Evolutionary conservation across 164 flowering plant genomes (phyloP).

Genomic region (Magnolia officinalis): DNA sequence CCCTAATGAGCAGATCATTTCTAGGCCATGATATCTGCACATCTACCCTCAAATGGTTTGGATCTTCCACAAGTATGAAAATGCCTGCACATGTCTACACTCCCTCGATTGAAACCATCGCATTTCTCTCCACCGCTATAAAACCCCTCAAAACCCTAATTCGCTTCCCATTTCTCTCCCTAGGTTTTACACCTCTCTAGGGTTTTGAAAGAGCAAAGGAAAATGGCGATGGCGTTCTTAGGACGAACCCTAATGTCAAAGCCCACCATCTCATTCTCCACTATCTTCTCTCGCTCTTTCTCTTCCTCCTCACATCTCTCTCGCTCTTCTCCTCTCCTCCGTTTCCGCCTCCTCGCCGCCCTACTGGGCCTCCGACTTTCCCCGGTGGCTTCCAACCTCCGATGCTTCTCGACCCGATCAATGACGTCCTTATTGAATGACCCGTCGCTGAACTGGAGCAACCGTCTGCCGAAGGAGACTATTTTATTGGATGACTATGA

Average conservation of each 20-base stretch:
- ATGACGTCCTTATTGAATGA: slow-evolving; percentile 66
- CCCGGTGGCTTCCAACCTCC: slow-evolving; percentile 9
- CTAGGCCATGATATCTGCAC: too few species aligned
- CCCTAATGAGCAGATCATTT: too few species aligned
- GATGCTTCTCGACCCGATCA: slow-evolving; percentile 48
- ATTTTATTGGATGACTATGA: slow-evolving; percentile 82
- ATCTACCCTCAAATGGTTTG: too few species aligned
- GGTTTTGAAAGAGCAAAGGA: neutral
- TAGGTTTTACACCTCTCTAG: neutral
- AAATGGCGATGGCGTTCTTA: slow-evolving; percentile 6
- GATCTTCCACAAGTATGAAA: too few species aligned
- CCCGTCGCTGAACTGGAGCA: slow-evolving; percentile 78
- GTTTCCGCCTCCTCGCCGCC: slow-evolving; percentile 48
- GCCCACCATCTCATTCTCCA: slow-evolving; percentile 3
- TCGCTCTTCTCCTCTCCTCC: slow-evolving; percentile 14
- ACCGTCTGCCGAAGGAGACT: slow-evolving; percentile 83
- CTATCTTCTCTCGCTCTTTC: neutral
- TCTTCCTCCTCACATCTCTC: neutral
- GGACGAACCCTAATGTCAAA: neutral
- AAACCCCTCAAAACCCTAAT: too few species aligned
- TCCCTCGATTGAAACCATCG: too few species aligned
- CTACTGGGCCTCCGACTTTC: slow-evolving; percentile 17
- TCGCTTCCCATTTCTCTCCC: neutral
- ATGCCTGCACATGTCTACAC: too few species aligned
- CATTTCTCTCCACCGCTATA: too few species aligned